Base-by-base conservation (phyloP, 2,329 filamentous ascomycete species). In the Aspergillus sp. region DNA sequence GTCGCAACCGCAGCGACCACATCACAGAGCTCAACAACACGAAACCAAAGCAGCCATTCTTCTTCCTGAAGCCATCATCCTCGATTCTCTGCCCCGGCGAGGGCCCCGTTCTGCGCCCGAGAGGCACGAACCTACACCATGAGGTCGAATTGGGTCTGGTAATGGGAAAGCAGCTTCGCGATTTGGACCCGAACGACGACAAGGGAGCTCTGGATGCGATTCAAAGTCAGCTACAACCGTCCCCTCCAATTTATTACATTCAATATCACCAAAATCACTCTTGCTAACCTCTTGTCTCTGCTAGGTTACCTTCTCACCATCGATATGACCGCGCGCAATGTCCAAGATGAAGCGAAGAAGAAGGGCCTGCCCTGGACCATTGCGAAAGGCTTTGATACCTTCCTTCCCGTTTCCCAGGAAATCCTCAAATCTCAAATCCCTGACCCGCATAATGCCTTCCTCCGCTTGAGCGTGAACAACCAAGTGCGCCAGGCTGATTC, bases 381-480 rank as follows among this genome's bases (percentile, higher is more conserved):
- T 64, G 89, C 91, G 66, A 99, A 99, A 81, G 95, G 95, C 47
- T 99, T 98, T 73, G 95, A 99, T 75, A 98, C 95, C 3, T 99
- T 99, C 80, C 83, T 96, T 51, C 95, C 95, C 57, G 84, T 99
- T 70, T 91, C 89, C 74, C 81, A 88, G 62, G 81, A 90, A 55
- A 96, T 99, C 68, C 81, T 86, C 65, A 96, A 96, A 79, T 81
- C 84, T 36, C 82, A 83, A 63, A 91, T 99, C 65, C 84, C 89
- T 12, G 86, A 98, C 76, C 95, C 95, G 32, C 93, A 98, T 74
- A 86, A 93, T 68, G 87, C 91, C 17, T 89, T 96, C 77, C 79
- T 99, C 61, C 96, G 89, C 75, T 83, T 99, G 56, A 87, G 83
- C 52, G 90, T 99, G 70, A 96, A 97, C 75, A 85, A 86, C 62